Evolutionary conservation across 129 eudicot genomes (phyloP), one percentile per base, ranked within the genome.

Genomic region (sunflower (Helianthus annuus)): DNA sequence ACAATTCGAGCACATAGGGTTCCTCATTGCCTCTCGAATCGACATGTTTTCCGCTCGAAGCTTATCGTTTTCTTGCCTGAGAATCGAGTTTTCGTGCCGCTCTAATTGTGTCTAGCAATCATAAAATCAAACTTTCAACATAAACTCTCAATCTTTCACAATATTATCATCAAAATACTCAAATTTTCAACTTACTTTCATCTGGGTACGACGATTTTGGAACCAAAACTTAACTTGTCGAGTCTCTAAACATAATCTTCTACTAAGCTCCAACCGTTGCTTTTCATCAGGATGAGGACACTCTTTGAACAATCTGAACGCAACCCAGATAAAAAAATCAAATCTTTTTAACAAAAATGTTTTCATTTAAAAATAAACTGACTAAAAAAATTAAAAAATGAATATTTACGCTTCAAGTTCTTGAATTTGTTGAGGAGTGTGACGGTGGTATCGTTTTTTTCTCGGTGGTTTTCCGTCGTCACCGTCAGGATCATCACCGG

Each of bases 251-350:
- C 81, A 79, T 48, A 94, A 87, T 78, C 96, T 85, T 83, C 70
- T 90, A 78, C 98, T 94, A 34, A 94, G 96, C 76, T 94, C 98
- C 82, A 86, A 39, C 70, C 98, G 77, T 86, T 94, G 98, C 71
- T 94, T 94, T 81, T 94, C 98, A 84, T 94, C 98, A 45, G 98
- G 98, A 78, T 90, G 98, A 44, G 98, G 98, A 46, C 98, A 94
- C 96, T 94, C 98, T 79, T 93, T 93, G 68, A 93, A 93, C 24
- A 93, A 87, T 56, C 98, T 90, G n/a, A 64, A 81, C 46, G 39
- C 36, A 44, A 16, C 55, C 71, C 56, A 46, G 7, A 64, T 66
- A 36, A n/a, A 58, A 17, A 29, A 67, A 73, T 39, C 10, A 24
- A 19, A 4, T 52, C 22, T 52, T 52, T n/a, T 52, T 52, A 9